Evolutionary conservation across 208 protist genomes (phyloP).

Genomic region (Trypanosoma theileri): DNA sequence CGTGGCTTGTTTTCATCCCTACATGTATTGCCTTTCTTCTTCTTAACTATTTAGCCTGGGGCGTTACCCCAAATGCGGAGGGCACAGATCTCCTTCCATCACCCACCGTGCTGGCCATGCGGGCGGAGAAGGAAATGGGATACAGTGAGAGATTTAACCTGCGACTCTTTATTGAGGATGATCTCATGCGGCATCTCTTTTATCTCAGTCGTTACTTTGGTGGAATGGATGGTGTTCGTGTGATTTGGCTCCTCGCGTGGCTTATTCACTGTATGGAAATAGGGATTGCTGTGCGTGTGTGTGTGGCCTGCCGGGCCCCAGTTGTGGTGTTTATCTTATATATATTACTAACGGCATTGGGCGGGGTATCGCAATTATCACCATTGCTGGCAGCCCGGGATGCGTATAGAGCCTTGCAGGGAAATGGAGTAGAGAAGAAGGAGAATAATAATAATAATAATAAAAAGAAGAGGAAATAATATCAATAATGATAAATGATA

Average conservation of each 20-base stretch:
- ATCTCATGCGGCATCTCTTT: constrained; percentile 42
- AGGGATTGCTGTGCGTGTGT: constrained; percentile 50
- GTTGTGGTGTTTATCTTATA: constrained; percentile 30
- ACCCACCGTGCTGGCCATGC: constrained; percentile 20
- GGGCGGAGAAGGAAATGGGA: not conserved
- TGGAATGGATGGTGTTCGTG: constrained; percentile 37
- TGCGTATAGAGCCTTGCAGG: constrained; percentile 24
- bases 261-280: constrained; percentile 55
- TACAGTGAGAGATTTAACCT: not conserved
- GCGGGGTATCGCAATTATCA: constrained; percentile 55
- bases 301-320: constrained; percentile 39
- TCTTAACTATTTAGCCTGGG: constrained; percentile 62
- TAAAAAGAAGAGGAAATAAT: not conserved
- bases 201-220: constrained; percentile 34
- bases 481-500: not conserved
- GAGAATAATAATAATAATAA: not conserved
- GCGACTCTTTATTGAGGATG: constrained; percentile 43
- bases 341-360: constrained; percentile 38
- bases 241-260: constrained; percentile 43
- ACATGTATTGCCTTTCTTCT: constrained; percentile 42
- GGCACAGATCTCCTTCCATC: constrained; percentile 38
- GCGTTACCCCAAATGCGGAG: constrained; percentile 29
- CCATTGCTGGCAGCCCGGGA: constrained; percentile 37
- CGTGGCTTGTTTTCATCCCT: constrained; percentile 39
- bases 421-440: not conserved